Conservation (phyloP, 192 early-diverging fungal species). For the Mortierella antarctica region DNA sequence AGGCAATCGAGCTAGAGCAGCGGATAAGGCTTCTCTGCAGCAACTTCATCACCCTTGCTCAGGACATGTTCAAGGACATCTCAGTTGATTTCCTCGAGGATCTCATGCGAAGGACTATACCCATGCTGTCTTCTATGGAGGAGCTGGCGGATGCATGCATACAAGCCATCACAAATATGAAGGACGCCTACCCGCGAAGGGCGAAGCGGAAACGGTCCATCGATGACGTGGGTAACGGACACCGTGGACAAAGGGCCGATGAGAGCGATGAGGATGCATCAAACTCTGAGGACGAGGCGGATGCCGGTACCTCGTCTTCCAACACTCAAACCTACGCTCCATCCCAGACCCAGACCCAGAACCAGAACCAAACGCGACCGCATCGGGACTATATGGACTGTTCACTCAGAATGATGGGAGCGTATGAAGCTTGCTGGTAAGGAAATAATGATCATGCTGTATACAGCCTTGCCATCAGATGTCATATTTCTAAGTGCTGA, state of each 20-base stretch:
- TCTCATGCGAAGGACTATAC: conserved; percentile 16
- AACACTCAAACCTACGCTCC: background rate
- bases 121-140: background rate
- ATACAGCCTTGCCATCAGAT: background rate
- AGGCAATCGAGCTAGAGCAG: background rate
- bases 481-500: background rate
- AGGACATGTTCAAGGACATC: conserved; percentile 39
- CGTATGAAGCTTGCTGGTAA: conserved; percentile 27
- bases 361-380: background rate
- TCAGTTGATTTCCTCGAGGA: conserved; percentile 17
- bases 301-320: background rate
- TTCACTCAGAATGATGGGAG: background rate
- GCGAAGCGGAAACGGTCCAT: conserved; percentile 13
- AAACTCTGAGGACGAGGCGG: conserved; percentile 13
- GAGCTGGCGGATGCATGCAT: conserved; percentile 39
- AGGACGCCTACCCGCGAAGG: conserved; percentile 21
- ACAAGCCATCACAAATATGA: conserved; percentile 17
- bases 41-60: conserved; percentile 32
- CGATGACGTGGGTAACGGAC: background rate
- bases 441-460: background rate
- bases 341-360: background rate
- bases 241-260: too few relatives aligned
- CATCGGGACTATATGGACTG: conserved; percentile 35
- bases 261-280: background rate
- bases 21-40: conserved; percentile 3